Evolutionary conservation across 345 rosid species (phyloP).

Genomic region (Gossypium turneri): DNA sequence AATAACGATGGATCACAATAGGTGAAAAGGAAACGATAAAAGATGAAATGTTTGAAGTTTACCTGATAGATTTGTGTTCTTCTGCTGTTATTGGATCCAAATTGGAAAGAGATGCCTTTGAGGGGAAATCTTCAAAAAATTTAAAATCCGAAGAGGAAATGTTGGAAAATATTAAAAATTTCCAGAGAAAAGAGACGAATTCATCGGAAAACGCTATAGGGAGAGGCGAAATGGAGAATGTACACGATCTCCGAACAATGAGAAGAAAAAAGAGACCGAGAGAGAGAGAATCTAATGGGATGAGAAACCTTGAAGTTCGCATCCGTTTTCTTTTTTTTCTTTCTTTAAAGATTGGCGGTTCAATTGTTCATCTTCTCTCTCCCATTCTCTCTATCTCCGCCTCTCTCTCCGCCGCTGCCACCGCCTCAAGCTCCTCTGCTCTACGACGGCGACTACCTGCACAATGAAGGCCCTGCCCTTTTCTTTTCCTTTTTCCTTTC

Average conservation of each 20-base stretch:
- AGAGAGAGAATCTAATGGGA: not conserved
- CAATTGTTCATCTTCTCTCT: not conserved
- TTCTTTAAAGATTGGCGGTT: not conserved
- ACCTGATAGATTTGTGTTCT: not conserved
- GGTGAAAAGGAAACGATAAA: not conserved
- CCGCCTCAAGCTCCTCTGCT: slow-evolving; percentile 5
- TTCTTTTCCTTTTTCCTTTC: not conserved
- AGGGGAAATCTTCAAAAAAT: not conserved
- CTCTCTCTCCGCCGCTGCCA: not conserved
- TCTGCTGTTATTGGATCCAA: not conserved
- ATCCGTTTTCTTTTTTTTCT: not conserved
- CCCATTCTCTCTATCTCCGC: not conserved
- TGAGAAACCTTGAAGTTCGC: not conserved
- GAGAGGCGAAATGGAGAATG: slow-evolving; percentile 7
- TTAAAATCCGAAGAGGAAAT: not conserved
- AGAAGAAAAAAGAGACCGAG: slow-evolving; percentile 6
- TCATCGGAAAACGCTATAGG: not conserved
- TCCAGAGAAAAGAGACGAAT: not conserved
- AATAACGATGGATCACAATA: not conserved
- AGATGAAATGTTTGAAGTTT: not conserved
- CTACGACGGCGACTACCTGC: not conserved
- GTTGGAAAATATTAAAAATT: not conserved
- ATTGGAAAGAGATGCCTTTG: not conserved
- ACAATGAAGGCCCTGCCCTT: not conserved
- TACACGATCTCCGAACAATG: not conserved